These are phyloP conservation scores for Citrus sp. DNA, from an alignment of 345 rosid genomes.

Conservation along the genomic window DNA sequence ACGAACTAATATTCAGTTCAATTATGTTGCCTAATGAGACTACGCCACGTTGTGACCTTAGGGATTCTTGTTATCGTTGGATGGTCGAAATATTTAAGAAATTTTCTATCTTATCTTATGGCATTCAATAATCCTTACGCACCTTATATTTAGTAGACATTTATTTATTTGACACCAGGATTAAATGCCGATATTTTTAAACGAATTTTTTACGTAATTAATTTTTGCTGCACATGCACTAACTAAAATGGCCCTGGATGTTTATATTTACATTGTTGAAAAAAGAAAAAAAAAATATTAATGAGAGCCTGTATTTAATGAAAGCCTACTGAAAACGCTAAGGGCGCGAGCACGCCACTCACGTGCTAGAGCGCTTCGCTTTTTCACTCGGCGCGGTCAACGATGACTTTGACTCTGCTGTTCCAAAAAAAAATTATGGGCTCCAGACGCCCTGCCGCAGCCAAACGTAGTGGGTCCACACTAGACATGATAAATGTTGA, in stretches of 20 bases:
- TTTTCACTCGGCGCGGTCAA: slow-evolving; percentile 24
- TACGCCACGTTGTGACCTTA: slow-evolving; percentile 21
- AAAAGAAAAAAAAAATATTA: too few relatives aligned
- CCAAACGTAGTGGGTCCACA: background rate
- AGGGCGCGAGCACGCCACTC: background rate
- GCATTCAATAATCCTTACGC: too few relatives aligned
- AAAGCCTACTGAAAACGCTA: background rate
- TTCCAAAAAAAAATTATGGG: background rate
- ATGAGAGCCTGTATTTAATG: too few relatives aligned
- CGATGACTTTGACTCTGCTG: slow-evolving; percentile 15
- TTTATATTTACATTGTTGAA: too few relatives aligned
- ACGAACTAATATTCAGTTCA: slow-evolving; percentile 17
- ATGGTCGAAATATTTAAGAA: background rate
- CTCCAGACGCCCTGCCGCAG: slow-evolving; percentile 20
- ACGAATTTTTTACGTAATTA: too few relatives aligned
- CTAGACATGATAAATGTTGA: background rate
- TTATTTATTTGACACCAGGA: too few relatives aligned
- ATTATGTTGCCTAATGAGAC: slow-evolving; percentile 16
- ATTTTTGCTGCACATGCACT: too few relatives aligned
- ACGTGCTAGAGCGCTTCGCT: background rate
- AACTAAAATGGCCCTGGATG: too few relatives aligned
- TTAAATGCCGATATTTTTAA: too few relatives aligned
- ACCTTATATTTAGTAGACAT: too few relatives aligned
- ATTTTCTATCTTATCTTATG: too few relatives aligned
- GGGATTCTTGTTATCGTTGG: background rate